Base-by-base conservation (phyloP, 768 basidiomycete genomes). In the Fomitopsis serialis region DNA sequence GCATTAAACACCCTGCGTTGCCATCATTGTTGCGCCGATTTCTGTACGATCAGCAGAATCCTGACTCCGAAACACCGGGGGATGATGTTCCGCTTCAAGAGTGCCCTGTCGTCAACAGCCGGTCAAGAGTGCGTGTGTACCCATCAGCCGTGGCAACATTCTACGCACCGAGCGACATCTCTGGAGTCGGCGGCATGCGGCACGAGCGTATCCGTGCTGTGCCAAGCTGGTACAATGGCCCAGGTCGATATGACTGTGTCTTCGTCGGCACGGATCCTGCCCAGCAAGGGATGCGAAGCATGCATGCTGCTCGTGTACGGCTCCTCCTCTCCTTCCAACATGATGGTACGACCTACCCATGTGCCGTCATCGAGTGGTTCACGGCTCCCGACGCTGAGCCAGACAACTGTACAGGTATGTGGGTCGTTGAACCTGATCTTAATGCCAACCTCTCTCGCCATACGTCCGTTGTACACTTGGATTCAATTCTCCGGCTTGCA, bases 61-160 rank as follows among this genome's bases (percentile, higher is more conserved):
- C 53, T 62, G 19, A 70, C 74, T 49, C 59, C 72, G 1, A 46
- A 54, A 2, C 32, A n/a, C n/a, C n/a, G n/a, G n/a, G n/a, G n/a
- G n/a, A n/a, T n/a, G n/a, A n/a, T n/a, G n/a, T n/a, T n/a, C n/a
- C n/a, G n/a, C n/a, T n/a, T n/a, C n/a, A n/a, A n/a, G n/a, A n/a
- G n/a, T n/a, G n/a, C n/a, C n/a, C n/a, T n/a, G n/a, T n/a, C n/a
- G n/a, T n/a, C n/a, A n/a, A n/a, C n/a, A n/a, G n/a, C n/a, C n/a
- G n/a, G n/a, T 34, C 13, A 23, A 47, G 6, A 19, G n/a, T 27
- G 25, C 29, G 2, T 23, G n/a, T 70, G 3, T 61, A 56, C 17
- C 59, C 65, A 24, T 70, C 63, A 0, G 62, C 63, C 3, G 46
- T 48, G 0, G 60, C 64, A 0, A 40, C 21, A 8, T 72, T 61